phyloP scores from a whole-genome alignment of 176 grass and related monocot genomes.

The Hordeum marinum region DNA sequence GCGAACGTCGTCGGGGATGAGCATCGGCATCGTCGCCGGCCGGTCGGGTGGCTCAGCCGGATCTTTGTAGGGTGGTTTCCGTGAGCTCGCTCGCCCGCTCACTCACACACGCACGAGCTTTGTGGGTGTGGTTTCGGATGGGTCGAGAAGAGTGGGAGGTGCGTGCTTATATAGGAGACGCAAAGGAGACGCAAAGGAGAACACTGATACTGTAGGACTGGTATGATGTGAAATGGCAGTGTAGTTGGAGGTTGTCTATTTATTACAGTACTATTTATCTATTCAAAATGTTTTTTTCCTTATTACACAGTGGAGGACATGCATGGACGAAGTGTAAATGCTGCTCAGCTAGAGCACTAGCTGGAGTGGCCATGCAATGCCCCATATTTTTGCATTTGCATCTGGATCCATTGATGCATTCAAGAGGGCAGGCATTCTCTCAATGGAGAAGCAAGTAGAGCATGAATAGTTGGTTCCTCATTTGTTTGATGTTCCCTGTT shows the following conservation, averaged over 20 bases:
- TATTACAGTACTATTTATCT: background rate
- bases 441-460: background rate
- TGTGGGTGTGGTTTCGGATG: background rate
- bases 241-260: background rate
- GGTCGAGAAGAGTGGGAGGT: background rate
- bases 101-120: background rate
- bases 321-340: background rate
- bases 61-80: background rate
- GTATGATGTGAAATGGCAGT: background rate
- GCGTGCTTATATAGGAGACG: background rate
- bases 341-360: background rate
- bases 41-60: too few relatives aligned
- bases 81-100: background rate
- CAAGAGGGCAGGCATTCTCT: slow-evolving; percentile 5
- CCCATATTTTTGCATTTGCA: background rate
- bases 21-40: slow-evolving; percentile 13
- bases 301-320: background rate
- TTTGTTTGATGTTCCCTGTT: background rate
- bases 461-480: background rate
- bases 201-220: background rate
- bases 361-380: background rate
- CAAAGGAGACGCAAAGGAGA: background rate
- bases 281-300: background rate
- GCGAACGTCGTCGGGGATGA: slow-evolving; percentile 43
- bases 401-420: background rate